Conservation (phyloP, 768 basidiomycete species). For the Pleurotus platypus region DNA sequence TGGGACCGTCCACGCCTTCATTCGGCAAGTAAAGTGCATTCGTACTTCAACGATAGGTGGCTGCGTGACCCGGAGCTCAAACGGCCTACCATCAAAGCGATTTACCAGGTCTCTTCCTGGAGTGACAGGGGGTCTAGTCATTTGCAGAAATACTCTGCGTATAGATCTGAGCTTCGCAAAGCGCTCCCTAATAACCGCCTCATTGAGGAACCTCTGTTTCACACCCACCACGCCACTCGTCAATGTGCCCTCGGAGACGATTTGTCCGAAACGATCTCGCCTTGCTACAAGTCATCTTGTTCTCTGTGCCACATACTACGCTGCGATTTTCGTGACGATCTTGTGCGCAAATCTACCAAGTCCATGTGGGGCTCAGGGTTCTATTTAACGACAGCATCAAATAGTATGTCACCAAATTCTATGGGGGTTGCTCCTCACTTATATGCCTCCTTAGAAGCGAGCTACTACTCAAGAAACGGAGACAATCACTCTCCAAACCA, state of each 20-base stretch:
- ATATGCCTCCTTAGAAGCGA: not conserved
- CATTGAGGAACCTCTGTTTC: conserved; percentile 4
- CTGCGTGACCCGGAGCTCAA: not conserved
- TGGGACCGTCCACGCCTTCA: not conserved
- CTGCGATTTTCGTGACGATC: not conserved
- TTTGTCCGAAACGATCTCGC: not conserved
- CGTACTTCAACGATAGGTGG: conserved; percentile 2
- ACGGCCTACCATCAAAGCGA: not conserved
- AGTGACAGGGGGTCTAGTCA: not conserved
- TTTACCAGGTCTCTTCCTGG: conserved; percentile 4
- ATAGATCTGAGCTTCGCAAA: not conserved
- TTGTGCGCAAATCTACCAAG: not conserved
- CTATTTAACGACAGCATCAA: conserved; percentile 3
- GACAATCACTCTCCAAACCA: not conserved
- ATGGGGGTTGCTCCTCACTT: no score
- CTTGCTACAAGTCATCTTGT: not conserved
- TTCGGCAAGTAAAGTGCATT: not conserved
- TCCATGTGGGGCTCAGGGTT: not conserved
- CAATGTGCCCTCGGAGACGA: conserved; percentile 3
- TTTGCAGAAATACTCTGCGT: not conserved
- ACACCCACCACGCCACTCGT: not conserved
- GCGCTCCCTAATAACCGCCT: not conserved
- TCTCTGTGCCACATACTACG: conserved; percentile 3
- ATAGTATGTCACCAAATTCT: not conserved
- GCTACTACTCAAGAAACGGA: not conserved